Percentiles rank a stretch among this genome's conserved stretches.
Conservation (phyloP, 352 stramenopile species). For the Bremia lactucae region DNA sequence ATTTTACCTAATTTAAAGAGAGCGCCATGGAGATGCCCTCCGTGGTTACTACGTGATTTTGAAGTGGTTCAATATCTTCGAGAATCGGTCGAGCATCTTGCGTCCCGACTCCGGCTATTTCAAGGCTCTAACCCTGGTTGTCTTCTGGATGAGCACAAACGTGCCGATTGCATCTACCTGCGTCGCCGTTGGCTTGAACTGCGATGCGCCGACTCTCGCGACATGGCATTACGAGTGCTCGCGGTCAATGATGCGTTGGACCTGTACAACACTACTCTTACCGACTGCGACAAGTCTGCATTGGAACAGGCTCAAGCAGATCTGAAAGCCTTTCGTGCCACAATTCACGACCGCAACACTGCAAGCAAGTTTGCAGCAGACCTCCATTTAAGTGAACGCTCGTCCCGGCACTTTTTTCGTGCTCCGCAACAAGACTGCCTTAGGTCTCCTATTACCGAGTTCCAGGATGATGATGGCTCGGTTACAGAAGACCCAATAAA, state of each 20-base stretch:
- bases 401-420: conserved; percentile 8
- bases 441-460: conserved; percentile 1
- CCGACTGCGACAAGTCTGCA: background rate
- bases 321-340: background rate
- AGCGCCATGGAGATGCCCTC: background rate
- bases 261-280: background rate
- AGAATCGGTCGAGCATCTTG: background rate
- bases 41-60: conserved; percentile 1
- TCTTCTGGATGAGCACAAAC: conserved; percentile 8
- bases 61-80: background rate
- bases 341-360: conserved; percentile 1
- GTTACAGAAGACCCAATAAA: conserved; percentile 1
- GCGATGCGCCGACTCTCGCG: background rate
- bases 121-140: conserved; percentile 3
- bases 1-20: background rate
- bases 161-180: conserved; percentile 7
- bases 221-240: background rate
- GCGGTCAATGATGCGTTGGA: conserved; percentile 3
- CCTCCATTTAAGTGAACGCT: conserved; percentile 5
- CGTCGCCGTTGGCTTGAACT: conserved; percentile 3
- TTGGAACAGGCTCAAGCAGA: conserved; percentile 1
- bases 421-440: conserved; percentile 4
- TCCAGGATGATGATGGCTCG: background rate
- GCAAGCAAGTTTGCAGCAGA: conserved; percentile 9
- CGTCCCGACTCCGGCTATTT: background rate